Conservation (phyloP, 495 filamentous ascomycete species). For the Filosporella fistucella region DNA sequence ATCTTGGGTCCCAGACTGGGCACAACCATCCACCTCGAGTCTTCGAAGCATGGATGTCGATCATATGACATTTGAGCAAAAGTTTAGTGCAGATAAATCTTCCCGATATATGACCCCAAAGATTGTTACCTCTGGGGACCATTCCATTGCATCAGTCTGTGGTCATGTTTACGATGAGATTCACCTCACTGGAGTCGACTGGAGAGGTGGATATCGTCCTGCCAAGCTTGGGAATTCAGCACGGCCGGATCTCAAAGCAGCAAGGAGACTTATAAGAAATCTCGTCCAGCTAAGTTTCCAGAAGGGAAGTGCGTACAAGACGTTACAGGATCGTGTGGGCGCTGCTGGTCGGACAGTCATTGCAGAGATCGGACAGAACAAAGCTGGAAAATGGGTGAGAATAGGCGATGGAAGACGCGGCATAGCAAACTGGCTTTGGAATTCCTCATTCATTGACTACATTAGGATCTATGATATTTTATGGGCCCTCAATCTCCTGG, state of each 20-base stretch:
- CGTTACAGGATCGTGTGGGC: not conserved
- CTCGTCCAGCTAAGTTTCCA: not conserved
- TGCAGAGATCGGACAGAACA: not conserved
- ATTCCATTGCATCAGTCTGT: not conserved
- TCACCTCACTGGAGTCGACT: not conserved
- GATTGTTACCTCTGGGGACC: not conserved
- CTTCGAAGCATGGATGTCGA: slow-evolving; percentile 3
- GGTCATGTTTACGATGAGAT: not conserved
- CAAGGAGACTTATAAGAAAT: not conserved
- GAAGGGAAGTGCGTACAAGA: not conserved
- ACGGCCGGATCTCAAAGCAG: not conserved
- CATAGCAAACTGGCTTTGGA: not conserved
- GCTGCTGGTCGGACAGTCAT: not conserved
- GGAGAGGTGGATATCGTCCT: not conserved
- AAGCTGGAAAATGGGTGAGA: not conserved
- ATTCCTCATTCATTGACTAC: not conserved
- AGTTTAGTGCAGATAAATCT: slow-evolving; percentile 5
- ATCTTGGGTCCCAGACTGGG: slow-evolving; percentile 13
- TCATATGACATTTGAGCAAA: slow-evolving; percentile 5
- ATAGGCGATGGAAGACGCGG: not conserved
- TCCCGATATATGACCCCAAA: not conserved
- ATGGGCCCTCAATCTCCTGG: not conserved
- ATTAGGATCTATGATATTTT: not conserved
- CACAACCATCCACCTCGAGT: not conserved
- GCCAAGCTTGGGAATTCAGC: not conserved